A percentile compares a stretch with the other conserved stretches of the same genome.
Evolutionary conservation across 2,329 filamentous ascomycete species (phyloP).

Genomic region (Cryphonectria parasitica): DNA sequence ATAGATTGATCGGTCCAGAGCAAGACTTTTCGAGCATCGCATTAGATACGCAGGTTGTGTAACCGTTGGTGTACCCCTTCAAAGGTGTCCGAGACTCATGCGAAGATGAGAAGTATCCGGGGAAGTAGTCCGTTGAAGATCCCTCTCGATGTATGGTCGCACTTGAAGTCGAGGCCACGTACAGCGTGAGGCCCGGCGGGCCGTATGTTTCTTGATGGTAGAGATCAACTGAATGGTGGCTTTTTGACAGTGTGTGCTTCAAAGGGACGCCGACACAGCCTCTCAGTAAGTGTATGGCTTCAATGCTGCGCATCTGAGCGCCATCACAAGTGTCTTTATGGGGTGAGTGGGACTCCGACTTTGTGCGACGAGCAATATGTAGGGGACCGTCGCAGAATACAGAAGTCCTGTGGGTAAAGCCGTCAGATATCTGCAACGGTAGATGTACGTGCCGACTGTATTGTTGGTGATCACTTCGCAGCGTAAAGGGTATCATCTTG

Average conservation of each 20-base stretch:
- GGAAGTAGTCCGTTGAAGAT: background rate
- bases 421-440: background rate
- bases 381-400: background rate
- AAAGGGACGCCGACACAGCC: constrained; percentile 7
- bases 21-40: background rate
- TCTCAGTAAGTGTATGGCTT: constrained; percentile 25
- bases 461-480: background rate
- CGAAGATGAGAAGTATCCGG: too few relatives aligned
- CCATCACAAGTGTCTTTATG: background rate
- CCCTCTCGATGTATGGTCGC: background rate
- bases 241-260: background rate
- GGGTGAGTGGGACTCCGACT: constrained; percentile 1
- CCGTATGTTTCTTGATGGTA: background rate
- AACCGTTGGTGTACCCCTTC: background rate
- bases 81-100: background rate
- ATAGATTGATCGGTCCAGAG: background rate
- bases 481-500: background rate
- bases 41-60: background rate
- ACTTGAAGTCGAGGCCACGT: background rate
- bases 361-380: background rate
- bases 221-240: background rate
- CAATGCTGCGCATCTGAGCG: constrained; percentile 23
- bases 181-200: background rate
- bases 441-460: background rate
- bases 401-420: background rate